These are phyloP conservation scores for Saturnispora zaruensis DNA, from an alignment of 805 yeast genomes.

Conservation along the genomic window DNA sequence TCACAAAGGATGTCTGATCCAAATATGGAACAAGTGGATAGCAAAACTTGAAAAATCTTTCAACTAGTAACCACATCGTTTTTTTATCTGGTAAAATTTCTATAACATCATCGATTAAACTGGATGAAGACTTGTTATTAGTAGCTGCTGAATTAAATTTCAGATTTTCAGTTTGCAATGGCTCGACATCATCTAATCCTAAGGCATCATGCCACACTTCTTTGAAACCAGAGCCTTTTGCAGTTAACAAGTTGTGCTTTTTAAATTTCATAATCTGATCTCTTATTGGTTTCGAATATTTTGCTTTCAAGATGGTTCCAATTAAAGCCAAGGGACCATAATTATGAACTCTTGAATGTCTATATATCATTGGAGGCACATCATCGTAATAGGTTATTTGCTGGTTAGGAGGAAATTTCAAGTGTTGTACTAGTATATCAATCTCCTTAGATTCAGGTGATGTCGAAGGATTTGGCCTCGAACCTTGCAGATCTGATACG, in stretches of 20 bases:
- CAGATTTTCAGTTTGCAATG: slow-evolving; percentile 10
- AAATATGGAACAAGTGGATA: slow-evolving; percentile 43
- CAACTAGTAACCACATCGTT: slow-evolving; percentile 38
- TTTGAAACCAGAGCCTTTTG: slow-evolving; percentile 20
- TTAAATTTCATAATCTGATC: slow-evolving; percentile 18
- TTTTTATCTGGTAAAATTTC: slow-evolving; percentile 35
- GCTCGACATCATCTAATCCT: slow-evolving; percentile 32
- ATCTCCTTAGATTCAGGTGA: neutral
- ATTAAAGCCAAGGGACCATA: slow-evolving; percentile 49
- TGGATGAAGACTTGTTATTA: slow-evolving; percentile 8
- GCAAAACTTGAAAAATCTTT: slow-evolving; percentile 35
- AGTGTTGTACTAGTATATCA: neutral
- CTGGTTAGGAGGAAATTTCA: slow-evolving; percentile 27
- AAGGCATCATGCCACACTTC: slow-evolving; percentile 30
- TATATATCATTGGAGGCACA: slow-evolving; percentile 34
- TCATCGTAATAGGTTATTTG: slow-evolving; percentile 35
- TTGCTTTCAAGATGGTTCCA: slow-evolving; percentile 41
- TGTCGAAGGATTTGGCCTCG: neutral
- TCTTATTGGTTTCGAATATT: slow-evolving; percentile 31
- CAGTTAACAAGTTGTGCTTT: slow-evolving; percentile 9
- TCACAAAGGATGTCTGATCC: slow-evolving; percentile 31
- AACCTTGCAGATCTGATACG: neutral
- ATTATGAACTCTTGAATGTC: slow-evolving; percentile 34
- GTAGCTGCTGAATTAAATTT: neutral
- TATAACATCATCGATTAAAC: slow-evolving; percentile 26